These are phyloP conservation scores for Torulaspora globosa DNA, from an alignment of 1,139 yeast genomes.

Conservation along the genomic window DNA sequence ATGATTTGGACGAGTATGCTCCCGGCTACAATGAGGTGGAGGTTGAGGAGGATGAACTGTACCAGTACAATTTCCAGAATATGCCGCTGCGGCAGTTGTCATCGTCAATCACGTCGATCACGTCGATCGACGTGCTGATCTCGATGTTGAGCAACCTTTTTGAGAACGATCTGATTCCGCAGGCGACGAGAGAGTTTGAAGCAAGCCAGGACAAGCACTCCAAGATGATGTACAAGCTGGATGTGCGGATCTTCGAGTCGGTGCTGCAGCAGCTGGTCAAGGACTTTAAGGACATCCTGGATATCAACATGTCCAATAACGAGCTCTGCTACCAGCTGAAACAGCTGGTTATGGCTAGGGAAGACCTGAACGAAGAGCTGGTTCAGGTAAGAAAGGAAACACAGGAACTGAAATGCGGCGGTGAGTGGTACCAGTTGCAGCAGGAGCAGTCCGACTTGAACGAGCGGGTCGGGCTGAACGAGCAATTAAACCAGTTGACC, in stretches of 20 bases:
- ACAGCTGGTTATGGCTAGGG: constrained; percentile 18
- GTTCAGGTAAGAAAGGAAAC: constrained; percentile 20
- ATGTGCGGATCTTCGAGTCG: constrained; percentile 26
- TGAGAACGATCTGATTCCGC: constrained; percentile 23
- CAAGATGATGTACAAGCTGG: constrained; percentile 28
- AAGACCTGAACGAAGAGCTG: constrained; percentile 22
- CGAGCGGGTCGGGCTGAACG: constrained; percentile 20
- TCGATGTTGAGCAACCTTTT: constrained; percentile 22
- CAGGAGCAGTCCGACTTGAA: constrained; percentile 16
- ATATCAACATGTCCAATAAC: constrained; percentile 34
- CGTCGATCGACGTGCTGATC: constrained; percentile 27
- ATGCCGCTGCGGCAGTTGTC: constrained; percentile 23
- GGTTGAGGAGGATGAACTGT: constrained; percentile 1
- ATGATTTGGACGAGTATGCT: neutral
- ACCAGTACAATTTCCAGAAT: constrained; percentile 19
- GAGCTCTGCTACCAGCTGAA: constrained; percentile 28
- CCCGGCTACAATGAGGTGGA: neutral
- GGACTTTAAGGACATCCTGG: constrained; percentile 32
- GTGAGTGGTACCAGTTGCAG: constrained; percentile 19
- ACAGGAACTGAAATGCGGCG: constrained; percentile 16
- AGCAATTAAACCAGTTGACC: constrained; percentile 16
- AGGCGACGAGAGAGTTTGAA: constrained; percentile 21
- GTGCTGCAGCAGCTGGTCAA: constrained; percentile 19
- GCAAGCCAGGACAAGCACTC: constrained; percentile 14
- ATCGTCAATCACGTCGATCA: constrained; percentile 28